phyloP scores from a whole-genome alignment of 768 basidiomycete genomes.

The Asterophora lycoperdoides region DNA sequence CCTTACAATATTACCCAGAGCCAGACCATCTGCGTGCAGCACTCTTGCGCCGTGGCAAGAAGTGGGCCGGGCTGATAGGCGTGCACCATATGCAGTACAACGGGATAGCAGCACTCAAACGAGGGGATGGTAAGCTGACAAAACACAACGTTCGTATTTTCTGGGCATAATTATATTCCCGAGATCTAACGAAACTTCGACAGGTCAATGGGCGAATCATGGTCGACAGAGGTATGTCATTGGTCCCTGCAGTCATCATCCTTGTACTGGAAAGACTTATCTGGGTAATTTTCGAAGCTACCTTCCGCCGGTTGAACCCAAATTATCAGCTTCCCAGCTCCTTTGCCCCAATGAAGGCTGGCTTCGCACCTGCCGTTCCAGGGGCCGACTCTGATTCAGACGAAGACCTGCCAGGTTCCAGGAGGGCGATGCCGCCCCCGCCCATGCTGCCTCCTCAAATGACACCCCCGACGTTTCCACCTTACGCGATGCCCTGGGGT shows the following conservation, averaged over 20 bases:
- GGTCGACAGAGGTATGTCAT: constrained; percentile 48
- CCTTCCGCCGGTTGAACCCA: constrained; percentile 49
- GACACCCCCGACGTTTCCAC: not conserved
- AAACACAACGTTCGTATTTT: constrained; percentile 44
- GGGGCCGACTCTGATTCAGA: not conserved
- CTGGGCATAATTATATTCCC: not conserved
- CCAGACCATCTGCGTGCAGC: constrained; percentile 36
- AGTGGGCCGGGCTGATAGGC: constrained; percentile 51
- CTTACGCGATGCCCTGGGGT: not conserved
- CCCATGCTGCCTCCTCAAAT: not conserved
- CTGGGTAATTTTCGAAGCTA: constrained; percentile 23
- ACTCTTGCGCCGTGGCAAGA: constrained; percentile 47
- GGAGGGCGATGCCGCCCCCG: not conserved
- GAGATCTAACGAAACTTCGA: not conserved
- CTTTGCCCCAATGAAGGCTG: not conserved
- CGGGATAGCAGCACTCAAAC: constrained; percentile 44
- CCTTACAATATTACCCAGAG: constrained; percentile 48
- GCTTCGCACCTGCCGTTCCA: not conserved
- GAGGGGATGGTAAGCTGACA: constrained; percentile 29
- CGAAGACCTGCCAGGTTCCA: not conserved
- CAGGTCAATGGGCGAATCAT: constrained; percentile 57
- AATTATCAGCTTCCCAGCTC: constrained; percentile 42
- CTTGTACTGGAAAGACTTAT: not conserved
- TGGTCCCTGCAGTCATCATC: not conserved
- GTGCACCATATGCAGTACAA: constrained; percentile 54